Conservation (phyloP, 1,284 basidiomycete species). For the Apiotrichum domesticum region DNA sequence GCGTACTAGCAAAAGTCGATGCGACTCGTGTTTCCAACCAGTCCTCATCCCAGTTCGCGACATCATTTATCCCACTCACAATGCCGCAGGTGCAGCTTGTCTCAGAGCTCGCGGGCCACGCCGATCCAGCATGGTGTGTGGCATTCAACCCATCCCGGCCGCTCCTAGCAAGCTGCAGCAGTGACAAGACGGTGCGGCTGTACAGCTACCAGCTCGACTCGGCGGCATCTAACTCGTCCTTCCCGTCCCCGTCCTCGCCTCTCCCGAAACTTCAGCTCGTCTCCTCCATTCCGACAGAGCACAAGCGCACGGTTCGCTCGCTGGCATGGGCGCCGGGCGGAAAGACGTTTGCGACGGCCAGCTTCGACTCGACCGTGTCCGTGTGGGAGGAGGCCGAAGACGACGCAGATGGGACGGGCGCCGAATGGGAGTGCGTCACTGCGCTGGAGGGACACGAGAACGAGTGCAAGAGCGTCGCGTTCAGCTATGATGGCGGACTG, state of each 20-base stretch:
- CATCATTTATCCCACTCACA: background rate
- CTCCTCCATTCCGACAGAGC: slow-evolving; percentile 69
- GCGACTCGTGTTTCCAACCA: too few species aligned
- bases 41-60: too few species aligned
- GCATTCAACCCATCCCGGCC: slow-evolving; percentile 85
- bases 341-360: slow-evolving; percentile 81
- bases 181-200: slow-evolving; percentile 84
- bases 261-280: slow-evolving; percentile 54
- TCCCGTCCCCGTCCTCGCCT: slow-evolving; percentile 11
- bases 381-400: slow-evolving; percentile 75
- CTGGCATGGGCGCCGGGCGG: slow-evolving; percentile 89
- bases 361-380: slow-evolving; percentile 88
- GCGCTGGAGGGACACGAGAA: slow-evolving; percentile 93
- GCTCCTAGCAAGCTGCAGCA: slow-evolving; percentile 84
- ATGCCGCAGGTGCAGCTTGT: slow-evolving; percentile 41
- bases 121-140: slow-evolving; percentile 79
- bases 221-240: slow-evolving; percentile 12
- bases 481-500: slow-evolving; percentile 68
- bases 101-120: slow-evolving; percentile 56
- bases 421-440: slow-evolving; percentile 56
- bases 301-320: slow-evolving; percentile 83
- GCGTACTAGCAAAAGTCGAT: too few species aligned
- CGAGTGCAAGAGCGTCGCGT: slow-evolving; percentile 93
- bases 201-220: slow-evolving; percentile 59
- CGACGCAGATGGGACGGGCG: slow-evolving; percentile 27